Conservation (phyloP, 805 yeast species). For the Candida manassasensis region DNA sequence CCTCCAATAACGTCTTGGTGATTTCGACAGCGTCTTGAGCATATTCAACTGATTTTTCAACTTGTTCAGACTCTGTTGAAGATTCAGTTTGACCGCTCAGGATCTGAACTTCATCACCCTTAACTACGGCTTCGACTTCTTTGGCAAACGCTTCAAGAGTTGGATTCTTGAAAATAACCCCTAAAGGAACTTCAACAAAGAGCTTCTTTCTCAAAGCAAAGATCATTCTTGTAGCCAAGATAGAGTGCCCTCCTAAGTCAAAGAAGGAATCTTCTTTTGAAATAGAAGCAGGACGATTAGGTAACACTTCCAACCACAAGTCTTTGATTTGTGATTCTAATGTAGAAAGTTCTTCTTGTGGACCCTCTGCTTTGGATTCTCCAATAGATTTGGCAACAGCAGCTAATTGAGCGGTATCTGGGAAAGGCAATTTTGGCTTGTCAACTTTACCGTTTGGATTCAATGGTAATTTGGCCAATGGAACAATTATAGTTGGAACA, state of each 20-base stretch:
- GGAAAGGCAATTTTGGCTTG: conserved; percentile 94
- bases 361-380: conserved; percentile 38
- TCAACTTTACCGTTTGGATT: conserved; percentile 98
- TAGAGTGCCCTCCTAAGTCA: conserved; percentile 97
- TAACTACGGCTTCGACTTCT: conserved; percentile 57
- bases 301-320: conserved; percentile 81
- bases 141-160: conserved; percentile 75
- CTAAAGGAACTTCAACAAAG: conserved; percentile 79
- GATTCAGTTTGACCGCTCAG: conserved; percentile 22
- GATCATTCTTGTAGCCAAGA: conserved; percentile 94
- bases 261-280: conserved; percentile 85
- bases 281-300: conserved; percentile 75
- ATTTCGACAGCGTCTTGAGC: conserved; percentile 68
- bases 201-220: conserved; percentile 80
- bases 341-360: conserved; percentile 46
- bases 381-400: conserved; percentile 57
- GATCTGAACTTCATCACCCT: conserved; percentile 44
- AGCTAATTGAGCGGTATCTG: conserved; percentile 80
- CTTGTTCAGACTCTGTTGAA: conserved; percentile 19
- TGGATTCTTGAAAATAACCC: conserved; percentile 85
- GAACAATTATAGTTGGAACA: conserved; percentile 87
- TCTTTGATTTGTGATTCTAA: conserved; percentile 69
- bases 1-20: conserved; percentile 34
- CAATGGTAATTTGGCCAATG: conserved; percentile 78
- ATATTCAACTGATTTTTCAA: conserved; percentile 42